Conservation (phyloP, 2,329 filamentous ascomycete genomes). For the Xylaria sp. region DNA sequence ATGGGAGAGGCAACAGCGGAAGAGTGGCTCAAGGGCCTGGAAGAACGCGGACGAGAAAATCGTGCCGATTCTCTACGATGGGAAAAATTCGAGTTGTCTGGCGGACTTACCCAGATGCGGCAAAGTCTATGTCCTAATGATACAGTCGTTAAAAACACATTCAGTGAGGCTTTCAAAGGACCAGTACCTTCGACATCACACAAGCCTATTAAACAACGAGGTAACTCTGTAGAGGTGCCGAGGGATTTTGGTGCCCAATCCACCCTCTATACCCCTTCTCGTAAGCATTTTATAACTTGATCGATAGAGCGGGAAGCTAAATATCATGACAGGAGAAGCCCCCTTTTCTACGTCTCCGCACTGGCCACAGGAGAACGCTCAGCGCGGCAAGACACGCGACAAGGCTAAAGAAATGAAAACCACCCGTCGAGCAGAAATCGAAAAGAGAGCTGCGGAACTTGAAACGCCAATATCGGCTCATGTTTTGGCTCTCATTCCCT, state of each 20-base stretch:
- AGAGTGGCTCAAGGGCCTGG: constrained; percentile 81
- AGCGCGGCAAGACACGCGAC: constrained; percentile 57
- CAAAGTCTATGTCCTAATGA: constrained; percentile 33
- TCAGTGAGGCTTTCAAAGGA: background rate
- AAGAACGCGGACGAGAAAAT: constrained; percentile 63
- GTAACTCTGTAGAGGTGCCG: background rate
- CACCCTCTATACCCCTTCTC: background rate
- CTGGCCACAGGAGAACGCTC: constrained; percentile 23
- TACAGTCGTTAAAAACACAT: background rate
- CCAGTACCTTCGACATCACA: background rate
- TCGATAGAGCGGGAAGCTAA: background rate
- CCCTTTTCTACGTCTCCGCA: background rate
- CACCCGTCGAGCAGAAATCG: constrained; percentile 71
- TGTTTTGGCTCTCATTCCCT: constrained; percentile 71
- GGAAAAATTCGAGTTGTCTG: constrained; percentile 72
- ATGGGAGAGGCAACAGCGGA: constrained; percentile 72
- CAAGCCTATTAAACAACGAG: background rate
- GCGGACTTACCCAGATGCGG: constrained; percentile 48
- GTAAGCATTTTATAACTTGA: background rate
- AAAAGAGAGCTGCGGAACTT: constrained; percentile 69
- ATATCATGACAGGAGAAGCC: background rate
- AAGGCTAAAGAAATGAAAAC: constrained; percentile 69
- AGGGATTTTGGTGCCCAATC: background rate
- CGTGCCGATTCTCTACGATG: constrained; percentile 70
- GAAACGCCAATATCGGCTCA: constrained; percentile 67